Evolutionary conservation across 2,329 filamentous ascomycete genomes (phyloP).

Genomic region (Talaromyces atroroseus): DNA sequence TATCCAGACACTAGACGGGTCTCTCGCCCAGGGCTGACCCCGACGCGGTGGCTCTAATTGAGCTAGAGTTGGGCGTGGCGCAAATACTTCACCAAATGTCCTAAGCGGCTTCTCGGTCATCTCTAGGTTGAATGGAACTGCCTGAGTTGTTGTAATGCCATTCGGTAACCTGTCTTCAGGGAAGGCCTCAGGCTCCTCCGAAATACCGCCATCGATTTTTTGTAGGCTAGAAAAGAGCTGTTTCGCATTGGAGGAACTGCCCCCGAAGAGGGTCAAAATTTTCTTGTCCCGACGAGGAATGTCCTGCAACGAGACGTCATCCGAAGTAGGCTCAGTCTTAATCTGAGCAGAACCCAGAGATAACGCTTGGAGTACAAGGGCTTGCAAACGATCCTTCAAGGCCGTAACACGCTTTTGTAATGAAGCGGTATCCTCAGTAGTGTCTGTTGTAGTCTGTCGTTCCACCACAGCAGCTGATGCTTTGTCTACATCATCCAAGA

Average conservation of each 20-base stretch:
- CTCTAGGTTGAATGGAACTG: conserved; percentile 49
- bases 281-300: conserved; percentile 44
- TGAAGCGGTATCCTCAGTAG: conserved; percentile 26
- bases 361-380: conserved; percentile 58
- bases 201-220: conserved; percentile 37
- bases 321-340: conserved; percentile 31
- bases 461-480: conserved; percentile 34
- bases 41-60: conserved; percentile 38
- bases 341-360: conserved; percentile 39
- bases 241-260: conserved; percentile 66
- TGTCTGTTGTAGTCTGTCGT: conserved; percentile 23
- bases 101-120: conserved; percentile 26
- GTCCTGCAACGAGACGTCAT: conserved; percentile 21
- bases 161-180: conserved; percentile 65
- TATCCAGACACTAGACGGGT: conserved; percentile 32
- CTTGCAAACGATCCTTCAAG: conserved; percentile 60
- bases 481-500: conserved; percentile 39
- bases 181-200: conserved; percentile 36
- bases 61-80: conserved; percentile 33
- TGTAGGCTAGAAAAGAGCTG: conserved; percentile 85
- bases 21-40: conserved; percentile 28
- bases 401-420: conserved; percentile 43
- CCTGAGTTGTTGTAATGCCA: conserved; percentile 65
- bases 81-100: conserved; percentile 43
- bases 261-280: conserved; percentile 66